These are phyloP conservation scores for Diaporthe longicolla DNA, from an alignment of 2,329 filamentous ascomycete genomes.

Conservation along the genomic window DNA sequence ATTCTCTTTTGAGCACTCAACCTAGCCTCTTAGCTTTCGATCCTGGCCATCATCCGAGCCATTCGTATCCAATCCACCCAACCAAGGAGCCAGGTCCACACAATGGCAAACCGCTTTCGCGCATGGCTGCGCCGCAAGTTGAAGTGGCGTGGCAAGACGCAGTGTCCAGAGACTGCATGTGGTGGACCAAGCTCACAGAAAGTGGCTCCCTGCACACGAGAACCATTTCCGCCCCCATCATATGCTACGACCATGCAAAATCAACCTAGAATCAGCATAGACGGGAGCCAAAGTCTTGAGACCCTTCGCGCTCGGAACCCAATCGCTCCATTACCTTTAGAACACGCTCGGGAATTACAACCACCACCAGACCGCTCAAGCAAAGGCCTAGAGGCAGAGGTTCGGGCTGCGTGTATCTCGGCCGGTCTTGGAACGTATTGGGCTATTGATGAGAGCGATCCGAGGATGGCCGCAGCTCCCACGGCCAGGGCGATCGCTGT, in stretches of 20 bases:
- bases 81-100: neutral
- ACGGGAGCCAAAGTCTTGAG: neutral
- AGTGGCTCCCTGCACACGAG: neutral
- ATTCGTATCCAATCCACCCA: neutral
- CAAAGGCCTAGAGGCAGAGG: neutral
- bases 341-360: neutral
- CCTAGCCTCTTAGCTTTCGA: neutral
- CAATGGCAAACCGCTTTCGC: neutral
- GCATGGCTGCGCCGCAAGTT: neutral
- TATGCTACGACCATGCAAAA: neutral
- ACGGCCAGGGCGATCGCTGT: neutral
- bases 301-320: neutral
- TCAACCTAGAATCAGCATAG: neutral
- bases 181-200: neutral
- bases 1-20: neutral
- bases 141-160: neutral
- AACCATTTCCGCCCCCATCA: neutral
- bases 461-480: neutral
- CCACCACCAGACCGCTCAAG: neutral
- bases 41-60: neutral
- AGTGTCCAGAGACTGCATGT: neutral
- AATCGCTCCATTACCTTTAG: neutral
- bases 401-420: neutral
- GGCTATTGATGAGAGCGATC: neutral
- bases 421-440: neutral